A percentile compares a stretch with the other conserved stretches of the same genome.
Evolutionary conservation across 345 rosid species (phyloP).

Genomic region (Brassica rapa): DNA sequence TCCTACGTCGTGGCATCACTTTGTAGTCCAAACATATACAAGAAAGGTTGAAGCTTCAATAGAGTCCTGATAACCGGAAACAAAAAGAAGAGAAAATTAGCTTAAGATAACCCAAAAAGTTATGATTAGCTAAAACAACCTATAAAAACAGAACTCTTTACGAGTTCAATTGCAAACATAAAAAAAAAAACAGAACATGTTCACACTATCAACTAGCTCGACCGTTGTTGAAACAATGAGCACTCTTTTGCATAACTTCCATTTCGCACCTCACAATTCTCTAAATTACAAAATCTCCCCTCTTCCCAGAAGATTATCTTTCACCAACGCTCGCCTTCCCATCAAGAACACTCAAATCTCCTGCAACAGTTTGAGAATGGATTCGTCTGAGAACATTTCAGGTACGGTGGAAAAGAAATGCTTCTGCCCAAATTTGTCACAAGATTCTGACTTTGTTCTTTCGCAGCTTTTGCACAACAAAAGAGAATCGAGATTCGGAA

Average conservation of each 20-base stretch:
- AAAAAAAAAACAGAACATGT: neutral
- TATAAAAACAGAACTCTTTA: neutral
- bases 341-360: constrained; percentile 26
- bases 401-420: constrained; percentile 29
- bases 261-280: constrained; percentile 18
- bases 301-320: constrained; percentile 17
- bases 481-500: constrained; percentile 51
- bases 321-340: constrained; percentile 14
- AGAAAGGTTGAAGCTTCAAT: neutral
- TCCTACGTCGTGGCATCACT: neutral
- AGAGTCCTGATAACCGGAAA: neutral
- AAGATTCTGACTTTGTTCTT: neutral
- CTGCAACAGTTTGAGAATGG: constrained; percentile 46
- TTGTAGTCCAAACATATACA: neutral
- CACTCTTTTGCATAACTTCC: constrained; percentile 26
- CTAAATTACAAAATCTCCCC: constrained; percentile 21
- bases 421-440: no score
- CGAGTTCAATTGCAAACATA: no score
- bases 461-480: constrained; percentile 40
- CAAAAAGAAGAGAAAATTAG: neutral
- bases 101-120: no score
- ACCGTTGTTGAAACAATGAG: constrained; percentile 7
- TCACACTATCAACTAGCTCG: neutral
- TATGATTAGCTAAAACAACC: no score
- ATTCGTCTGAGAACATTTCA: constrained; percentile 42